A percentile compares a stretch with the other conserved stretches of the same genome.
Evolutionary conservation across 192 early-diverging fungal genomes (phyloP).

Genomic region (Rhizoclosmatium globosum): DNA sequence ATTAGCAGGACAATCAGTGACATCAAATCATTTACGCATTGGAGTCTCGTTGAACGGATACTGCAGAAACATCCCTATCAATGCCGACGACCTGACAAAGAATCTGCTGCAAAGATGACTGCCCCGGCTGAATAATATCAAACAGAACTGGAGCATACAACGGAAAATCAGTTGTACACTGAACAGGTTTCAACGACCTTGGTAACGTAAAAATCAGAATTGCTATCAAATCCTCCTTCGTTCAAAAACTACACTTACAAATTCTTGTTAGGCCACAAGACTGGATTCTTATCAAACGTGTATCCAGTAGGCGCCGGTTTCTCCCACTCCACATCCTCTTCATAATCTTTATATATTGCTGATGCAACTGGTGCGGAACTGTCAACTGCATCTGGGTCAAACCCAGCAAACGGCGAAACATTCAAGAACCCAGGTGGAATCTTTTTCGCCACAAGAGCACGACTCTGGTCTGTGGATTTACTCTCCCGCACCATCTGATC

Average conservation of each 20-base stretch:
- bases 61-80: constrained; percentile 58
- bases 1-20: too few relatives aligned
- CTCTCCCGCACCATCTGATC: constrained; percentile 17
- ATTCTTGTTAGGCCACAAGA: constrained; percentile 59
- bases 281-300: constrained; percentile 58
- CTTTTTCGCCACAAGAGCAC: constrained; percentile 2
- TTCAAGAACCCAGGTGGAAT: constrained; percentile 54
- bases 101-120: constrained; percentile 52
- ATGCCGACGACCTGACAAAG: constrained; percentile 57
- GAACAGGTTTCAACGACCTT: constrained; percentile 48
- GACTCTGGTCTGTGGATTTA: background rate
- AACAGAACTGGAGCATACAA: constrained; percentile 62
- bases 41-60: constrained; percentile 55
- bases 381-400: constrained; percentile 59
- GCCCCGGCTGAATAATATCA: constrained; percentile 64
- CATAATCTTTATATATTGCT: constrained; percentile 53
- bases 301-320: constrained; percentile 51
- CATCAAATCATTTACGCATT: constrained; percentile 25
- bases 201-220: constrained; percentile 16
- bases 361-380: constrained; percentile 36
- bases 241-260: constrained; percentile 46
- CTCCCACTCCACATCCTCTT: constrained; percentile 15
- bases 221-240: background rate
- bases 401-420: constrained; percentile 60
- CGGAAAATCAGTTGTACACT: constrained; percentile 56